phyloP scores from a whole-genome alignment of 202 grass and related monocot species.

The Sporobolus alterniflorus region DNA sequence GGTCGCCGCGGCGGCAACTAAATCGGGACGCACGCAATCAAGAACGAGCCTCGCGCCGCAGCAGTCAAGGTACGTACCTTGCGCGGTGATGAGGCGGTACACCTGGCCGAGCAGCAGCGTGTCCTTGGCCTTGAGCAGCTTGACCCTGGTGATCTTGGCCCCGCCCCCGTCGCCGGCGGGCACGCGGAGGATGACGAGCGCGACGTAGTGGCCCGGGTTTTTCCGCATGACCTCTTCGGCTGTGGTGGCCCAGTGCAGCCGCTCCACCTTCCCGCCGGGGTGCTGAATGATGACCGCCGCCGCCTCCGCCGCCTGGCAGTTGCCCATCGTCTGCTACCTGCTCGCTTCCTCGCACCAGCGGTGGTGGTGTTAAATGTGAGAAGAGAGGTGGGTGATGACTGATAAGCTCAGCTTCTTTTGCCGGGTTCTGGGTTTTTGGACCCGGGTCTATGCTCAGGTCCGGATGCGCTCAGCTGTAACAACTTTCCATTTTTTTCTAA shows the following conservation, averaged over 20 bases:
- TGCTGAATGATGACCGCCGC: slow-evolving; percentile 84
- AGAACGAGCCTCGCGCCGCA: background rate
- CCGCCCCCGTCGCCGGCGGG: slow-evolving; percentile 6
- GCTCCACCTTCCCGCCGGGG: slow-evolving; percentile 88
- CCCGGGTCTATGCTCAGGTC: background rate
- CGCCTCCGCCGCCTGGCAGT: slow-evolving; percentile 96
- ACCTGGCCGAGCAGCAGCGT: slow-evolving; percentile 85
- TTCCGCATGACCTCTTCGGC: slow-evolving; percentile 81
- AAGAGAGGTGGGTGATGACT: background rate
- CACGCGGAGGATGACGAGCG: slow-evolving; percentile 81
- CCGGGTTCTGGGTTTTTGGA: background rate
- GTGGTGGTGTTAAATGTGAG: slow-evolving; percentile 54
- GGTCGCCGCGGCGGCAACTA: background rate
- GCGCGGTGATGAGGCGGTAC: slow-evolving; percentile 90
- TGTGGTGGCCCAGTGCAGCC: slow-evolving; percentile 78
- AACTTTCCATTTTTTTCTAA: background rate
- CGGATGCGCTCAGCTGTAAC: background rate
- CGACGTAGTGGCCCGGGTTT: slow-evolving; percentile 92
- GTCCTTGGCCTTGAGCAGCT: slow-evolving; percentile 97
- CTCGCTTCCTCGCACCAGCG: background rate
- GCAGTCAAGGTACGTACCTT: slow-evolving; percentile 56
- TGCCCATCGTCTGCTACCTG: slow-evolving; percentile 65
- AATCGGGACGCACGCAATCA: no score
- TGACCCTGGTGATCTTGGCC: slow-evolving; percentile 77
- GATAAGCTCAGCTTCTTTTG: background rate